Conservation (phyloP, 495 filamentous ascomycete genomes). For the Neurospora sp. region DNA sequence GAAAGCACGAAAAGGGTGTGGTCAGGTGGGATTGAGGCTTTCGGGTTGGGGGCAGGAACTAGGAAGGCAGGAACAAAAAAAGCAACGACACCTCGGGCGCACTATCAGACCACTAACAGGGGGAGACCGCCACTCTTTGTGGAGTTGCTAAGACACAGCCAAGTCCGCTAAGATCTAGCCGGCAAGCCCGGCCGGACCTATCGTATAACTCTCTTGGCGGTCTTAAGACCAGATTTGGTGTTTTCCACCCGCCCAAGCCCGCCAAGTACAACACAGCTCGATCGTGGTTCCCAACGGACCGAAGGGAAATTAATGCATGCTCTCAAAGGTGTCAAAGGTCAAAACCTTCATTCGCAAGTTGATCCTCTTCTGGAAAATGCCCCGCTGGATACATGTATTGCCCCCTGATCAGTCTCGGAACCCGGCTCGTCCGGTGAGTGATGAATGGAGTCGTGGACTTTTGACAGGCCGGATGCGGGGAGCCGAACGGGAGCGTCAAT, state of each 20-base stretch:
- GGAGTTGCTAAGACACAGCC: neutral
- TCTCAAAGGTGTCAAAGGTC: neutral
- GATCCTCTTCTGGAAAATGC: neutral
- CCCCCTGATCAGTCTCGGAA: neutral
- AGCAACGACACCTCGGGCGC: neutral
- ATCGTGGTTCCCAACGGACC: no score
- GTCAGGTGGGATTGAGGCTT: neutral
- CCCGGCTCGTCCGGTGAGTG: neutral
- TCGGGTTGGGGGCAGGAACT: neutral
- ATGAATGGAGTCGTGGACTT: neutral
- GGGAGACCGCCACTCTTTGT: neutral
- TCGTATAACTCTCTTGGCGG: no score
- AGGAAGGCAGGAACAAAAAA: neutral
- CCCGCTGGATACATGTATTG: neutral
- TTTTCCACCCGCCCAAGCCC: no score
- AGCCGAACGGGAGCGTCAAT: neutral
- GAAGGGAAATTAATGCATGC: neutral
- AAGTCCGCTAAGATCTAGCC: neutral
- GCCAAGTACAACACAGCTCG: no score
- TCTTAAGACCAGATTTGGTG: no score
- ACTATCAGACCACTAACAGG: neutral
- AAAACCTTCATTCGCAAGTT: neutral
- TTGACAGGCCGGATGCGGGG: neutral
- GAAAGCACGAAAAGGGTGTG: neutral
- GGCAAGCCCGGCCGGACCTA: neutral